Percentiles rank a stretch among this genome's conserved stretches.
Conservation (phyloP, 441 rosid species). For the Erodium moschatum region DNA sequence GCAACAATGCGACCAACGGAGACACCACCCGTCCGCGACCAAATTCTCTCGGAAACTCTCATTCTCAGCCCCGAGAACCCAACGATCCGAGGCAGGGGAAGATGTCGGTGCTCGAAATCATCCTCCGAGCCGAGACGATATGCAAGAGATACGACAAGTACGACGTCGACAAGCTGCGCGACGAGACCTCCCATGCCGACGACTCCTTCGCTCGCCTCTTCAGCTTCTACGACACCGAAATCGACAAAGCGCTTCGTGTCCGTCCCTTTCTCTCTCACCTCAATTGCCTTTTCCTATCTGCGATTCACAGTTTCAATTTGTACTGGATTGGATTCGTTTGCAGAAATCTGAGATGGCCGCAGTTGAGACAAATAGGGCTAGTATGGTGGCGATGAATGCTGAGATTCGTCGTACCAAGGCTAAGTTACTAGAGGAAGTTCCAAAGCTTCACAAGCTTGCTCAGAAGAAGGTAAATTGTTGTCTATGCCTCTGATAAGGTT, state of each 20-base stretch:
- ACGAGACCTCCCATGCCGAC: conserved; percentile 34
- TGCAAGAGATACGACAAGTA: conserved; percentile 59
- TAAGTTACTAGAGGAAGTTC: conserved; percentile 43
- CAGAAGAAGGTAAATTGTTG: conserved; percentile 37
- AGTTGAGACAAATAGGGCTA: conserved; percentile 42
- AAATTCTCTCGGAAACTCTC: conserved; percentile 5
- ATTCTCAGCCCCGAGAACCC: not conserved
- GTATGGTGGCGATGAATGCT: conserved; percentile 49
- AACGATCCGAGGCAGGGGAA: not conserved
- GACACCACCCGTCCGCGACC: conserved; percentile 10
- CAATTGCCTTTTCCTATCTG: not conserved
- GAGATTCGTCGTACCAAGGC: conserved; percentile 58
- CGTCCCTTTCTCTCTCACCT: not conserved
- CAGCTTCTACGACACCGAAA: conserved; percentile 32
- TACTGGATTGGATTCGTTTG: not conserved
- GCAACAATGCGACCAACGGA: not conserved
- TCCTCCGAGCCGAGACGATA: conserved; percentile 46
- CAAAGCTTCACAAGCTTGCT: conserved; percentile 47
- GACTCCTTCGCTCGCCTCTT: conserved; percentile 47
- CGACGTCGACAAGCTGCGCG: conserved; percentile 45
- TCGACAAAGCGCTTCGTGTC: conserved; percentile 24
- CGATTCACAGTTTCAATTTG: no score
- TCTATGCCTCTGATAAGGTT: not conserved
- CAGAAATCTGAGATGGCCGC: conserved; percentile 51
- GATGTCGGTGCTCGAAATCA: conserved; percentile 46